Evolutionary conservation across 495 filamentous ascomycete genomes (phyloP).

Genomic region (Glutinoglossum americanum): DNA sequence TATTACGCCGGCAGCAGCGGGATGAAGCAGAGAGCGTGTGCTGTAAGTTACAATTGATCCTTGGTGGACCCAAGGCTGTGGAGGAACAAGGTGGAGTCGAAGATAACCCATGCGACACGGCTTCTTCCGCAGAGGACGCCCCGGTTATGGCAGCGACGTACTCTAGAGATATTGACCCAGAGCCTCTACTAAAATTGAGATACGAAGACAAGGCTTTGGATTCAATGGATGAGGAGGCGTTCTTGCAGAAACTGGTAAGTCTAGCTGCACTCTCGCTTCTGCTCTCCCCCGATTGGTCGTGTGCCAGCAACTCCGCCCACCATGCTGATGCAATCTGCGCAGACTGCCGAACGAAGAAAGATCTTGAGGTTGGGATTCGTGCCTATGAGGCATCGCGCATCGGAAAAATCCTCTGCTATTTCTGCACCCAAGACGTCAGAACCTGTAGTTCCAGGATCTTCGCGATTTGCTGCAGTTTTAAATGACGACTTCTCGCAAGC

Average conservation of each 20-base stretch:
- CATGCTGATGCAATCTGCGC: conserved; percentile 8
- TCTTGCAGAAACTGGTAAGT: conserved; percentile 36
- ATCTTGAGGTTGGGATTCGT: conserved; percentile 49
- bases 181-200: conserved; percentile 45
- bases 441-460: conserved; percentile 25
- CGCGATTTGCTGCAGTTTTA: conserved; percentile 50
- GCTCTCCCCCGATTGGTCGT: conserved; percentile 1
- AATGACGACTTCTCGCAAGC: conserved; percentile 83
- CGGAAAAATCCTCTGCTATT: conserved; percentile 12
- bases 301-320: not conserved
- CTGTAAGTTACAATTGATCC: conserved; percentile 27
- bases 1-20: conserved; percentile 42
- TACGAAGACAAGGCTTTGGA: conserved; percentile 46
- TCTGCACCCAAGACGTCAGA: conserved; percentile 14
- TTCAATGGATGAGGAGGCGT: conserved; percentile 35
- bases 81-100: not conserved
- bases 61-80: conserved; percentile 4
- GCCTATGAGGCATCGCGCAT: conserved; percentile 30
- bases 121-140: not conserved
- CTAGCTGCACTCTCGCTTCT: conserved; percentile 1
- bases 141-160: conserved; percentile 9
- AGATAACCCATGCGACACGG: not conserved
- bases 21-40: conserved; percentile 44
- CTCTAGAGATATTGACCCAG: conserved; percentile 37
- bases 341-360: conserved; percentile 37